These are phyloP conservation scores for Hypoxylon rickii DNA, from an alignment of 495 filamentous ascomycete species.

Conservation along the genomic window DNA sequence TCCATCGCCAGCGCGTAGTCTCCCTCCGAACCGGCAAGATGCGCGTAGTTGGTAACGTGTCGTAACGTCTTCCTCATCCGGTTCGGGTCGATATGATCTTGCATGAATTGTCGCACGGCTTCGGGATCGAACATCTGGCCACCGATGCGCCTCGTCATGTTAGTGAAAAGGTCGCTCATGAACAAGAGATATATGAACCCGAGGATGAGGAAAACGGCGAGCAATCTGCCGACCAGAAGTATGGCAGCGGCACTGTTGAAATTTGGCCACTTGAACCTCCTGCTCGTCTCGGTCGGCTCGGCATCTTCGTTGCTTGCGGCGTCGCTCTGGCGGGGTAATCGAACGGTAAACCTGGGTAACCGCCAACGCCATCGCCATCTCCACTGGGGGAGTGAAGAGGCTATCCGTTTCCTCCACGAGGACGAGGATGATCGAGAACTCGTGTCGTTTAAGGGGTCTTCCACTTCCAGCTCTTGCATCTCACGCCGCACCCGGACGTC, in stretches of 20 bases:
- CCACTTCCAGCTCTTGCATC: slow-evolving; percentile 88
- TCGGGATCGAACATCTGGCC: slow-evolving; percentile 66
- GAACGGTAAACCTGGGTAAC: slow-evolving; percentile 49
- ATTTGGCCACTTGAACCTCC: slow-evolving; percentile 34
- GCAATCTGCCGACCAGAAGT: slow-evolving; percentile 69
- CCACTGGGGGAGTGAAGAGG: slow-evolving; percentile 51
- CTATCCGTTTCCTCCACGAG: slow-evolving; percentile 57
- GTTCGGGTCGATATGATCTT: slow-evolving; percentile 66
- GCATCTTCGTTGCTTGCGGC: slow-evolving; percentile 7
- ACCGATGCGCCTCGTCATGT: slow-evolving; percentile 56
- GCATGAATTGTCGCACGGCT: slow-evolving; percentile 69
- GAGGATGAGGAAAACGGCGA: slow-evolving; percentile 75
- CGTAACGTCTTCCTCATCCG: slow-evolving; percentile 71
- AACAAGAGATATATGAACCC: slow-evolving; percentile 81
- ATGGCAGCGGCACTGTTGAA: slow-evolving; percentile 43
- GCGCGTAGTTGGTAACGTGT: slow-evolving; percentile 77
- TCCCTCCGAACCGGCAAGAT: slow-evolving; percentile 89
- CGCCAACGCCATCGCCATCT: slow-evolving; percentile 55
- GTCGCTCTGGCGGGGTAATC: slow-evolving; percentile 40
- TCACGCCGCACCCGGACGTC: slow-evolving; percentile 70
- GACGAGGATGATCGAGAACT: slow-evolving; percentile 42
- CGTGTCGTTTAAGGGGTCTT: slow-evolving; percentile 65
- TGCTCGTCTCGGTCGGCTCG: slow-evolving; percentile 25
- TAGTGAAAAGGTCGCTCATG: slow-evolving; percentile 76
- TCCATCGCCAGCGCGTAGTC: slow-evolving; percentile 82